Evolutionary conservation across 2,329 filamentous ascomycete species (phyloP).

Genomic region (Aspergillus proliferans): DNA sequence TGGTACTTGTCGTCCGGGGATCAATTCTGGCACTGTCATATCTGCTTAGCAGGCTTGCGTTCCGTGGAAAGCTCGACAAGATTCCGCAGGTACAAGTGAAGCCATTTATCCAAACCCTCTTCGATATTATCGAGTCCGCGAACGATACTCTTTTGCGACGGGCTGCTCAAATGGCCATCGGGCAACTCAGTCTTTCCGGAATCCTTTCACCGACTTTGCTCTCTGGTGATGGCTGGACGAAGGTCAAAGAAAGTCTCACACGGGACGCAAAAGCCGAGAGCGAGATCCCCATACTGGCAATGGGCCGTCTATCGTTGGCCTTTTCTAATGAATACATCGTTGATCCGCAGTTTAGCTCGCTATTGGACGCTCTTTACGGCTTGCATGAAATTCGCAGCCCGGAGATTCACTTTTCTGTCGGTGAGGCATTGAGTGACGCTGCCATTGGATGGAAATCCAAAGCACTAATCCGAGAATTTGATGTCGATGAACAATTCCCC

Average conservation of each 20-base stretch:
- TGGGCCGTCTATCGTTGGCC: conserved; percentile 67
- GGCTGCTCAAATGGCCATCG: conserved; percentile 52
- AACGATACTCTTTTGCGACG: conserved; percentile 54
- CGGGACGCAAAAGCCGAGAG: conserved; percentile 70
- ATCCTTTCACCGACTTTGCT: conserved; percentile 39
- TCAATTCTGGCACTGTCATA: conserved; percentile 54
- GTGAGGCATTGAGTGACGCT: conserved; percentile 76
- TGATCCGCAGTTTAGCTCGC: conserved; percentile 35
- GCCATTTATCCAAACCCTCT: conserved; percentile 38
- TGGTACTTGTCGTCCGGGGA: conserved; percentile 55
- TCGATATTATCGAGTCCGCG: conserved; percentile 49
- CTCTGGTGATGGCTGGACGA: conserved; percentile 27
- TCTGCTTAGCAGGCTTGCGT: conserved; percentile 51
- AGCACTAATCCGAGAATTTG: conserved; percentile 65
- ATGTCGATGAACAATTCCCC: conserved; percentile 57
- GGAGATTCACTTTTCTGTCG: conserved; percentile 84
- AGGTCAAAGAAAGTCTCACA: conserved; percentile 58
- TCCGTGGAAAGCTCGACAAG: conserved; percentile 37
- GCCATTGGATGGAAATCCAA: conserved; percentile 78
- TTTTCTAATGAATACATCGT: conserved; percentile 31
- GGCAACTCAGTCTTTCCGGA: conserved; percentile 56
- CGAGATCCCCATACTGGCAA: conserved; percentile 71
- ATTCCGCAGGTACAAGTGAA: conserved; percentile 34
- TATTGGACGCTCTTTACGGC: conserved; percentile 64
- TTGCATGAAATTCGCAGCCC: conserved; percentile 79